A percentile compares a stretch with the other conserved stretches of the same genome.
phyloP scores from a whole-genome alignment of 2,329 filamentous ascomycete species.

The Hypoxylon sp. region DNA sequence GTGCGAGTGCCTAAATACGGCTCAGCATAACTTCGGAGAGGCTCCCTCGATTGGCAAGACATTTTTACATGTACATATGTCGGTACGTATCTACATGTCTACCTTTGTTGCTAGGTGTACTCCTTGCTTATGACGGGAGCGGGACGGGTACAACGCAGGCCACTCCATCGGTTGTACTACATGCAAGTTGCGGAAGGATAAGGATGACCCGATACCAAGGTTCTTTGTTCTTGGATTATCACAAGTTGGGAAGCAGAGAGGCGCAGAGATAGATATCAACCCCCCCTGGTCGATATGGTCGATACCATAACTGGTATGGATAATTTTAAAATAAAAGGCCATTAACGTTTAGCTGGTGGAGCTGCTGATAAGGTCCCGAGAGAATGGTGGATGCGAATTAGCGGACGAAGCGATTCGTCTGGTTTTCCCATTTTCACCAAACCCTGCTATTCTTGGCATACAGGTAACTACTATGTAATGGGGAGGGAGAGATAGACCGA shows the following conservation, averaged over 20 bases:
- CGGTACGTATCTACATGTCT: slow-evolving; percentile 26
- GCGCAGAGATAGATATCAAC: slow-evolving; percentile 21
- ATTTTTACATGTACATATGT: slow-evolving; percentile 9
- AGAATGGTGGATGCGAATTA: slow-evolving; percentile 27
- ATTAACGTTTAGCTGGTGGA: slow-evolving; percentile 38
- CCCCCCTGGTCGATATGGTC: slow-evolving; percentile 3
- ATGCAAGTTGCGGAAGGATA: slow-evolving; percentile 12
- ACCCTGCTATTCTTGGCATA: slow-evolving; percentile 38
- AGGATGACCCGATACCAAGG: slow-evolving; percentile 36
- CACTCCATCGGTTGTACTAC: slow-evolving; percentile 27
- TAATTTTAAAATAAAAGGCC: slow-evolving; percentile 30
- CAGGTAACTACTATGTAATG: too few species aligned
- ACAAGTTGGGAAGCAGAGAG: slow-evolving; percentile 6
- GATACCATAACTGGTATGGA: slow-evolving; percentile 7
- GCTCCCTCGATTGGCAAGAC: slow-evolving; percentile 35
- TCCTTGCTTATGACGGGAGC: slow-evolving; percentile 21
- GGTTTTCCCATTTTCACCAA: slow-evolving; percentile 13
- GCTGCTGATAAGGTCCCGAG: slow-evolving; percentile 45
- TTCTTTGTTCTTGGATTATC: slow-evolving; percentile 32
- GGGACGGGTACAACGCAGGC: slow-evolving; percentile 23
- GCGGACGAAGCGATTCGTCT: slow-evolving; percentile 31
- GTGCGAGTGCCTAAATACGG: slow-evolving; percentile 42
- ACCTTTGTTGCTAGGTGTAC: slow-evolving; percentile 25
- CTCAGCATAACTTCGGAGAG: slow-evolving; percentile 15
- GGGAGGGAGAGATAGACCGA: slow-evolving; percentile 12